phyloP scores from a whole-genome alignment of 352 stramenopile species.

The Globisporangium cylindrosporum region DNA sequence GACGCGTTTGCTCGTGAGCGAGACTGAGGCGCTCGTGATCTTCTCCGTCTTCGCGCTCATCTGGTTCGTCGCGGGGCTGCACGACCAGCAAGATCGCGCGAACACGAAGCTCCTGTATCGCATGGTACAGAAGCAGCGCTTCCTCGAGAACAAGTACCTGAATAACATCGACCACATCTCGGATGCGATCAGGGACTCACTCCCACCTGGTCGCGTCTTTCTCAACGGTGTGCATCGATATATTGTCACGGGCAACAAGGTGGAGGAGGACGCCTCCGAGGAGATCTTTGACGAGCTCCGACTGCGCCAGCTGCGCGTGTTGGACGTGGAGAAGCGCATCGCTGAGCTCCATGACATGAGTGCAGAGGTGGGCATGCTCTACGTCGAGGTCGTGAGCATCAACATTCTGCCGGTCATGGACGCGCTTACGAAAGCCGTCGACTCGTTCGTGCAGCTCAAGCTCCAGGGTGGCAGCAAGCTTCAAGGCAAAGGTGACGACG shows the following conservation, averaged over 20 bases:
- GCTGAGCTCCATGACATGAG: slow-evolving; percentile 24
- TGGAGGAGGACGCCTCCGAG: slow-evolving; percentile 64
- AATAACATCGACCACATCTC: slow-evolving; percentile 38
- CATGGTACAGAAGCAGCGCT: slow-evolving; percentile 23
- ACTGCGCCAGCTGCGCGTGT: slow-evolving; percentile 29
- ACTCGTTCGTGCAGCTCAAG: slow-evolving; percentile 55
- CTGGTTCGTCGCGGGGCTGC: slow-evolving; percentile 25
- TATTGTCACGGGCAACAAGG: slow-evolving; percentile 64
- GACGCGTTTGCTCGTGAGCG: slow-evolving; percentile 14
- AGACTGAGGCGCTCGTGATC: slow-evolving; percentile 37
- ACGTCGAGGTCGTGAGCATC: slow-evolving; percentile 56
- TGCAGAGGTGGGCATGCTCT: slow-evolving; percentile 34
- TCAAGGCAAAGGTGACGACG: slow-evolving; percentile 3
- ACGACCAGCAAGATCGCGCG: slow-evolving; percentile 37
- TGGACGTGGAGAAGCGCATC: slow-evolving; percentile 46
- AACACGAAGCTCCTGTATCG: slow-evolving; percentile 26
- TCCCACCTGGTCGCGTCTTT: slow-evolving; percentile 54
- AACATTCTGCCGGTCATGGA: slow-evolving; percentile 69
- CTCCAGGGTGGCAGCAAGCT: slow-evolving; percentile 21
- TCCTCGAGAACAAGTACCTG: slow-evolving; percentile 65
- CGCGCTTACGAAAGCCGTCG: slow-evolving; percentile 44
- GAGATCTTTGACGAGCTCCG: slow-evolving; percentile 65
- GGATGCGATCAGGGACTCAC: slow-evolving; percentile 23
- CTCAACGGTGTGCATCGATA: slow-evolving; percentile 72
- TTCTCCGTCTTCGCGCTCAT: slow-evolving; percentile 36